These are phyloP conservation scores for Calocybe indica DNA, from an alignment of 768 basidiomycete species.

Conservation along the genomic window DNA sequence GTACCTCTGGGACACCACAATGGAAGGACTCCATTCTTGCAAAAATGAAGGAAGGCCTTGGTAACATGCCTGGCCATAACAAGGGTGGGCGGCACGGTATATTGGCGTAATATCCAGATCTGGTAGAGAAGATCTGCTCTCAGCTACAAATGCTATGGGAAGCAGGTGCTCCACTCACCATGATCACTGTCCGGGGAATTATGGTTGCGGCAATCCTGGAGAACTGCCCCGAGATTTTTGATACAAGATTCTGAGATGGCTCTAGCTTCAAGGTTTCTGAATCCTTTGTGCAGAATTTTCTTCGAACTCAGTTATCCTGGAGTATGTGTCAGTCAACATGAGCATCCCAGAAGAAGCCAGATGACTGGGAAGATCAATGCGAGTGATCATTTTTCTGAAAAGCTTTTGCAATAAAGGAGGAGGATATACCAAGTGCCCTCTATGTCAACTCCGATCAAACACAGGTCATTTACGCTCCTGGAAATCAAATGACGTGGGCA, in stretches of 20 bases:
- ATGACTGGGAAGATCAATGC: slow-evolving; percentile 21
- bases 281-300: slow-evolving; percentile 12
- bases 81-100: no score
- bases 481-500: slow-evolving; percentile 19
- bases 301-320: slow-evolving; percentile 18
- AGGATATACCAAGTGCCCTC: slow-evolving; percentile 21
- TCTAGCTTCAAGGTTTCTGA: slow-evolving; percentile 21
- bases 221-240: slow-evolving; percentile 19
- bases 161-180: slow-evolving; percentile 14
- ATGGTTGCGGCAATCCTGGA: slow-evolving; percentile 20
- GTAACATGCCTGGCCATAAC: no score
- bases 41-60: no score
- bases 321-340: slow-evolving; percentile 17
- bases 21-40: no score
- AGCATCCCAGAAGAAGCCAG: slow-evolving; percentile 28
- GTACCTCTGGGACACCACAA: no score
- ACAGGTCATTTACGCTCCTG: slow-evolving; percentile 22
- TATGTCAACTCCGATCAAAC: slow-evolving; percentile 31
- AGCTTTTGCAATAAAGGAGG: slow-evolving; percentile 21
- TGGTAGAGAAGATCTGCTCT: no score
- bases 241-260: slow-evolving; percentile 14
- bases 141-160: no score
- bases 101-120: no score
- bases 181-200: slow-evolving; percentile 20
- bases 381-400: slow-evolving; percentile 17